Evolutionary conservation across 352 stramenopile genomes (phyloP), one percentile per base, ranked within the genome.

Genomic region (Pythium guiyangense): DNA sequence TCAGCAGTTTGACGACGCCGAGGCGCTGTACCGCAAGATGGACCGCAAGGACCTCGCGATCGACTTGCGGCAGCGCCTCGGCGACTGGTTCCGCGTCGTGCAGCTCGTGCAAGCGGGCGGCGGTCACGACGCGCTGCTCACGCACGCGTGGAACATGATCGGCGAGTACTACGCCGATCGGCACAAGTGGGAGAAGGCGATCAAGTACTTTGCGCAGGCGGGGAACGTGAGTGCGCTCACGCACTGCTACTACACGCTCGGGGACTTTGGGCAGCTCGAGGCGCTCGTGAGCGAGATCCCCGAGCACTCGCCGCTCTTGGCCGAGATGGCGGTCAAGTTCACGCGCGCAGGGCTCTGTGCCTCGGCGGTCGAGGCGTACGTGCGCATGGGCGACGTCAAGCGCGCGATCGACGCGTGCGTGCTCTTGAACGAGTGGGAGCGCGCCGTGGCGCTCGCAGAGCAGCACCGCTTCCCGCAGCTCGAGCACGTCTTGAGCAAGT

Each of bases 11-110:
- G 92, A 97, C 29, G 91, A 98, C 37, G 91, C 92, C 1, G 93
- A 98, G 60, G 71, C 75, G 27, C 61, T 97, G 20, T 97, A 97
- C 69, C 72, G 86, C 20, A 94, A 97, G 63, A 98, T 98, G 17
- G 93, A 98, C 55, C 84, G 93, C n/a, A 96, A 96, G 54, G 93
- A 98, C 57, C 64, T 98, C 12, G 91, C 92, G 25, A 94, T 98
- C 44, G 87, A 97, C 31, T 67, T 98, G 22, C 82, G 92, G 8
- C 79, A 93, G 56, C 71, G 86, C 5, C 73, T 98, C 26, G 91
- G 92, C 10, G 92, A 98, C 67, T 98, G 92, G 87, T 95, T 95
- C 53, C 70, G 85, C n/a, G 92, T 98, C 18, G 74, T 97, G 3
- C 79, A 91, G 56, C 73, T 94, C 42, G 75, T 90, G 46, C 83